Percentiles rank a stretch among this genome's conserved stretches.
phyloP scores from a whole-genome alignment of 371 early-diverging fungal species.

The Actinomortierella wolfii region DNA sequence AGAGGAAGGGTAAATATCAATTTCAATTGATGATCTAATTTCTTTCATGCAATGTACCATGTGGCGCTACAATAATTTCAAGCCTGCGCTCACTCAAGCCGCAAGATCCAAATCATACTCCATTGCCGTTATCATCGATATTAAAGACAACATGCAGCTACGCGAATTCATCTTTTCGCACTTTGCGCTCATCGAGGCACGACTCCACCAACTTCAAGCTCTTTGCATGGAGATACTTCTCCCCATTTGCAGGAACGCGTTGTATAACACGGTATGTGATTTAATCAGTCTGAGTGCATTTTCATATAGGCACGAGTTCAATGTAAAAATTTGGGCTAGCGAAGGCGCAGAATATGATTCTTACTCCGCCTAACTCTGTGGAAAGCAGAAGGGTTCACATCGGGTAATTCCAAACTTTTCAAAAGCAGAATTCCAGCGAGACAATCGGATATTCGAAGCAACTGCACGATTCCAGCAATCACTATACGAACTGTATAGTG shows the following conservation, averaged over 20 bases:
- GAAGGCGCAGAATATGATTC: no score
- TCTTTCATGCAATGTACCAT: no score
- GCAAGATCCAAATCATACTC: conserved; percentile 63
- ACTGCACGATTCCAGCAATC: conserved; percentile 57
- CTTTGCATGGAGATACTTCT: conserved; percentile 55
- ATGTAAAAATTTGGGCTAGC: no score
- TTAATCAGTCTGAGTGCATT: no score
- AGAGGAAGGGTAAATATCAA: no score
- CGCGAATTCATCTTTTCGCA: conserved; percentile 70
- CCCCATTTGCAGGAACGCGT: conserved; percentile 46
- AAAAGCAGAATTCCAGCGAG: conserved; percentile 51
- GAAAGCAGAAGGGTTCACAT: no score
- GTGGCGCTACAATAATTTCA: not conserved
- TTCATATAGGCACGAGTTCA: no score
- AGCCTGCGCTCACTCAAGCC: conserved; percentile 50
- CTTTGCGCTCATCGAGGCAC: conserved; percentile 65
- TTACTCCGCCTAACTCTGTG: not conserved
- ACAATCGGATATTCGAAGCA: conserved; percentile 52
- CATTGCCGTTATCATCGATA: conserved; percentile 60
- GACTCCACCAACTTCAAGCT: conserved; percentile 63
- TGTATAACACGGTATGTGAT: not conserved
- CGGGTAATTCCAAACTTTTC: no score
- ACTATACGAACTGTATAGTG: conserved; percentile 57
- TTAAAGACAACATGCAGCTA: conserved; percentile 55
- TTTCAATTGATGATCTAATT: no score